A percentile compares a stretch with the other conserved stretches of the same genome.
Conservation (phyloP, 2,329 filamentous ascomycete species). For the Hirsutella rhossiliensis region DNA sequence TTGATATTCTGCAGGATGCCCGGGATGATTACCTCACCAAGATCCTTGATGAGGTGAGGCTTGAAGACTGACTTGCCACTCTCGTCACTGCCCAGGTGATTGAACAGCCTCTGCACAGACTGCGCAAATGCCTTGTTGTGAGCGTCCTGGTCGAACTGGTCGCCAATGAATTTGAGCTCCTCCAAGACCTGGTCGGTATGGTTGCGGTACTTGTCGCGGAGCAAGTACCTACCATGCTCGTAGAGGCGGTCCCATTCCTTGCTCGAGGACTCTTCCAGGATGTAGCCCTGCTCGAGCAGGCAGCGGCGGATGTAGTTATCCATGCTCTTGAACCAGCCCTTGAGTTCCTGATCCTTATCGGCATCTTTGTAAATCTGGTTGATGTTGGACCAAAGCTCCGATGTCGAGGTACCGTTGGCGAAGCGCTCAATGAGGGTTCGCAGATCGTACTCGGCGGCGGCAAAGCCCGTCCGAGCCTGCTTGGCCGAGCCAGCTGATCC, state of each 20-base stretch:
- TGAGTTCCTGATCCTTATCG: conserved; percentile 75
- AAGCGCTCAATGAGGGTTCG: conserved; percentile 86
- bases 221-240: conserved; percentile 73
- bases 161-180: conserved; percentile 78
- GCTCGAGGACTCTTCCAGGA: conserved; percentile 70
- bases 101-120: conserved; percentile 74
- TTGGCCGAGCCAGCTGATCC: conserved; percentile 58
- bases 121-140: conserved; percentile 73
- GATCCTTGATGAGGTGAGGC: conserved; percentile 79
- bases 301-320: conserved; percentile 70
- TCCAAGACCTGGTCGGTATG: conserved; percentile 82
- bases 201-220: conserved; percentile 75
- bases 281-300: conserved; percentile 80
- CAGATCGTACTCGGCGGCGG: conserved; percentile 62
- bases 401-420: conserved; percentile 82
- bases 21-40: conserved; percentile 79
- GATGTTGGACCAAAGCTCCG: conserved; percentile 77
- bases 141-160: conserved; percentile 80
- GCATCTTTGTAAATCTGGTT: conserved; percentile 79
- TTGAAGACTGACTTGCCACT: conserved; percentile 84
- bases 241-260: conserved; percentile 76
- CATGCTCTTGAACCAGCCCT: conserved; percentile 75
- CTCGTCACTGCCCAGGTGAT: conserved; percentile 73
- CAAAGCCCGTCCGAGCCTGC: conserved; percentile 57
- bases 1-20: conserved; percentile 70